A percentile compares a stretch with the other conserved stretches of the same genome.
These are phyloP conservation scores for Sideroxylon spinosum DNA, from an alignment of 179 eudicot species.

Conservation along the genomic window DNA sequence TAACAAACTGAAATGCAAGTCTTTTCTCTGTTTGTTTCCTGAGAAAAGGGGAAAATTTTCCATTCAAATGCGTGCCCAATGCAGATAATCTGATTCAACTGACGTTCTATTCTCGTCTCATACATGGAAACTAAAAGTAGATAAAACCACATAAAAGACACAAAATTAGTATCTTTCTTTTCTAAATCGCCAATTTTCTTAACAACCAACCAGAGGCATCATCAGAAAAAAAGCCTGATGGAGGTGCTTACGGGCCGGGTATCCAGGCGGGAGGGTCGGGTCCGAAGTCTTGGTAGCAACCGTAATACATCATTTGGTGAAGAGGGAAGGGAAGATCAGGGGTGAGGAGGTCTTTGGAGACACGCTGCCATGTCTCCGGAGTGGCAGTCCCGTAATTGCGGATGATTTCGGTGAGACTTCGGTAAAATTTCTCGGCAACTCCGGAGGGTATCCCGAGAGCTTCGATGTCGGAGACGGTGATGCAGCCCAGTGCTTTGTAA, in stretches of 20 bases:
- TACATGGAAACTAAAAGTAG: background rate
- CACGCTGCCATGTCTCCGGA: slow-evolving; percentile 57
- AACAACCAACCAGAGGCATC: slow-evolving; percentile 2
- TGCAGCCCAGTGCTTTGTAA: slow-evolving; percentile 45
- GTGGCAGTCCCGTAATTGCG: slow-evolving; percentile 41
- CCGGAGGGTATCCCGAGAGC: slow-evolving; percentile 39
- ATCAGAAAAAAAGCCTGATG: too few relatives aligned
- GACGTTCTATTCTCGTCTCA: background rate
- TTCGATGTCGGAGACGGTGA: slow-evolving; percentile 53
- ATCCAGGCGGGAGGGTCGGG: slow-evolving; percentile 91
- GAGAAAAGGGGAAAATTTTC: background rate
- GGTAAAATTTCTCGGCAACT: slow-evolving; percentile 40
- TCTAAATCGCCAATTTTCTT: background rate
- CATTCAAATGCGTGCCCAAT: background rate
- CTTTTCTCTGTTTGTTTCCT: background rate
- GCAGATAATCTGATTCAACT: background rate
- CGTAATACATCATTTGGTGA: slow-evolving; percentile 86
- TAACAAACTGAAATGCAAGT: background rate
- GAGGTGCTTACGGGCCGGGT: slow-evolving; percentile 53
- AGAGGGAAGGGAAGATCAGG: slow-evolving; percentile 75
- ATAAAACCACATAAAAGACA: background rate
- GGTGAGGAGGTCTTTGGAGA: slow-evolving; percentile 45
- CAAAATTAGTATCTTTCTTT: background rate
- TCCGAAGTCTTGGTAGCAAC: slow-evolving; percentile 59
- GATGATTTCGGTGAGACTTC: slow-evolving; percentile 46